Percentiles rank a stretch among this genome's conserved stretches.
Conservation (phyloP, 306 rosid genomes). For the Datisca glomerata region DNA sequence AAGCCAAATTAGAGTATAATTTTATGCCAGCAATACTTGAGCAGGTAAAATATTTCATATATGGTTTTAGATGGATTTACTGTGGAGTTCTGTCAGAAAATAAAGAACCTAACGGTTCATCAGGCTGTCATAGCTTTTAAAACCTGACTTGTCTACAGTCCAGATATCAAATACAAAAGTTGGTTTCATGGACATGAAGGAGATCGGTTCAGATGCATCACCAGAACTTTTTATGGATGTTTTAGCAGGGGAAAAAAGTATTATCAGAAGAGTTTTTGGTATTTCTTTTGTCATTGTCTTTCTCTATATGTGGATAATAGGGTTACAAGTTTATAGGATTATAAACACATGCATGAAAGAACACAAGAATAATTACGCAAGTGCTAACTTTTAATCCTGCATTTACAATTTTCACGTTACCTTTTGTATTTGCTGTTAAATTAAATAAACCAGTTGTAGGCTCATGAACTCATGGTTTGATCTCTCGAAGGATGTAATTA, state of each 20-base stretch:
- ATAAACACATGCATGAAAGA: no score
- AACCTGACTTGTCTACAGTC: conserved; percentile 93
- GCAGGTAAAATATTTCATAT: conserved; percentile 41
- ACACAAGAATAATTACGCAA: no score
- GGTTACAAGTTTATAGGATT: not conserved
- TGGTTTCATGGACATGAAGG: conserved; percentile 86
- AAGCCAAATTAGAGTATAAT: conserved; percentile 71
- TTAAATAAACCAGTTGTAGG: no score
- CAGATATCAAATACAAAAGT: conserved; percentile 73
- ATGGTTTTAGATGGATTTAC: conserved; percentile 3
- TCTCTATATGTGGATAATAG: not conserved
- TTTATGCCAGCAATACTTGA: conserved; percentile 32
- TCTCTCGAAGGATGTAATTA: no score
- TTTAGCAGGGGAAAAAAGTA: conserved; percentile 60
- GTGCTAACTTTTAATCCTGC: conserved; percentile 1
- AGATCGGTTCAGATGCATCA: conserved; percentile 36
- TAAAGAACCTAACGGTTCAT: conserved; percentile 19
- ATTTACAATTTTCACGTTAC: not conserved
- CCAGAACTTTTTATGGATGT: conserved; percentile 62
- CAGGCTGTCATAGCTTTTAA: conserved; percentile 42
- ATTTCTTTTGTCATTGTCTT: conserved; percentile 15
- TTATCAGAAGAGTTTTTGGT: conserved; percentile 88
- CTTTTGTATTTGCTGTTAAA: no score
- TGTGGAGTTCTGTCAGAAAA: conserved; percentile 1
- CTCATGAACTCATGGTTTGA: no score